These are phyloP conservation scores for Fusarium acutatum DNA, from an alignment of 2,329 filamentous ascomycete genomes.

Conservation along the genomic window DNA sequence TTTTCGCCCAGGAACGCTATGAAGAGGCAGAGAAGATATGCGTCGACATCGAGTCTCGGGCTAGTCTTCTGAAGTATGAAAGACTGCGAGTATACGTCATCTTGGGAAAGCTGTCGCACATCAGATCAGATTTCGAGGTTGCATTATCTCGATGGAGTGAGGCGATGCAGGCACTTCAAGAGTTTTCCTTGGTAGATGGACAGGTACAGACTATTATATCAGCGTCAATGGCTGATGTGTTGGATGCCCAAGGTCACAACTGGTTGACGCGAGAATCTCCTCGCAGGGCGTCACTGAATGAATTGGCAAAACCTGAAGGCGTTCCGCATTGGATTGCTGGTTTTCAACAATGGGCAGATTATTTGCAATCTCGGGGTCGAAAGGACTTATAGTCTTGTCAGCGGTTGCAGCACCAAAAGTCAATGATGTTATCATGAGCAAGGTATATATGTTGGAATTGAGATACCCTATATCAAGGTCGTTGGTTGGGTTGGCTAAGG, in stretches of 20 bases:
- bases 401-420: not conserved
- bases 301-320: constrained; percentile 32
- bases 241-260: constrained; percentile 33
- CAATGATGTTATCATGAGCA: not conserved
- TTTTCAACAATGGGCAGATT: constrained; percentile 31
- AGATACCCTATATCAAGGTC: constrained; percentile 23
- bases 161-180: constrained; percentile 33
- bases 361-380: constrained; percentile 21
- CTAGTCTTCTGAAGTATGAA: constrained; percentile 33
- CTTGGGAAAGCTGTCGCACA: constrained; percentile 30
- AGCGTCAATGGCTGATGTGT: constrained; percentile 29
- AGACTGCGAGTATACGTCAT: constrained; percentile 28
- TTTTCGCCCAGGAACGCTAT: constrained; percentile 31
- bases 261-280: constrained; percentile 33
- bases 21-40: constrained; percentile 28
- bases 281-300: constrained; percentile 24
- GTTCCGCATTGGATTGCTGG: constrained; percentile 34
- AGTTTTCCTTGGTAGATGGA: constrained; percentile 28
- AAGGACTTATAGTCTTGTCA: constrained; percentile 3
- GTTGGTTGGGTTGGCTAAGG: not conserved
- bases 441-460: constrained; percentile 5
- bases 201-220: constrained; percentile 30
- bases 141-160: constrained; percentile 33
- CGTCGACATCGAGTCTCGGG: constrained; percentile 11
- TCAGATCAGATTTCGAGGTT: constrained; percentile 24